A percentile compares a stretch with the other conserved stretches of the same genome.
Conservation (phyloP, 75 land plant genomes). For the Cupressus sempervirens region DNA sequence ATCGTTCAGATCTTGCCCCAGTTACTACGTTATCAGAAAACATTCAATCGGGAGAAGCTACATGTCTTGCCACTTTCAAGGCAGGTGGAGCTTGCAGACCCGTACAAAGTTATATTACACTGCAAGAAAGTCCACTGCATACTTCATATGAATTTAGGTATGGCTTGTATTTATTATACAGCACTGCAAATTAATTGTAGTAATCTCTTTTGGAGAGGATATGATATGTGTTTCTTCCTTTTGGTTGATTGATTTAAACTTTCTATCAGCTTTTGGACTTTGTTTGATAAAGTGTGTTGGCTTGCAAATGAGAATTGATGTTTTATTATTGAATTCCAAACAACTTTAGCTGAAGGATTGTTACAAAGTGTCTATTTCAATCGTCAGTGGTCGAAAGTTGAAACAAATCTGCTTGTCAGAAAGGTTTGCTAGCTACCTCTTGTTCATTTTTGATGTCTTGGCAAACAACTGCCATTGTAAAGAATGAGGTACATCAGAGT, state of each 20-base stretch:
- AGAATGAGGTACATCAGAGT: background rate
- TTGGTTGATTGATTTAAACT: background rate
- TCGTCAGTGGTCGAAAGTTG: background rate
- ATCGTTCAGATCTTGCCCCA: conserved; percentile 27
- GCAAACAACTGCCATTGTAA: background rate
- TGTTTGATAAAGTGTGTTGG: background rate
- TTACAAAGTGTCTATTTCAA: background rate
- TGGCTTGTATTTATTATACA: background rate
- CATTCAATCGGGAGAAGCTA: conserved; percentile 24
- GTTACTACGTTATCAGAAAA: conserved; percentile 21
- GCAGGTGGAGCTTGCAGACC: conserved; percentile 26
- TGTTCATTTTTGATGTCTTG: background rate
- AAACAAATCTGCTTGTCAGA: background rate
- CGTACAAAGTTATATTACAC: conserved; percentile 3
- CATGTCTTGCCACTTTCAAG: conserved; percentile 9
- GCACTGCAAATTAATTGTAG: background rate
- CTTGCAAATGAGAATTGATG: background rate
- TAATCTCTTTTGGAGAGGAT: background rate
- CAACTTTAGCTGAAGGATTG: background rate
- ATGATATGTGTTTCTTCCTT: background rate
- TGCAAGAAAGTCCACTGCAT: conserved; percentile 8
- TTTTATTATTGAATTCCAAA: background rate
- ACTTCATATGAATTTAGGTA: conserved; percentile 29
- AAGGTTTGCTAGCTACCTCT: background rate
- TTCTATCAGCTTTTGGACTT: background rate